Base-by-base conservation (phyloP, 768 basidiomycete genomes). In the Hydnomerulius pinastri region DNA sequence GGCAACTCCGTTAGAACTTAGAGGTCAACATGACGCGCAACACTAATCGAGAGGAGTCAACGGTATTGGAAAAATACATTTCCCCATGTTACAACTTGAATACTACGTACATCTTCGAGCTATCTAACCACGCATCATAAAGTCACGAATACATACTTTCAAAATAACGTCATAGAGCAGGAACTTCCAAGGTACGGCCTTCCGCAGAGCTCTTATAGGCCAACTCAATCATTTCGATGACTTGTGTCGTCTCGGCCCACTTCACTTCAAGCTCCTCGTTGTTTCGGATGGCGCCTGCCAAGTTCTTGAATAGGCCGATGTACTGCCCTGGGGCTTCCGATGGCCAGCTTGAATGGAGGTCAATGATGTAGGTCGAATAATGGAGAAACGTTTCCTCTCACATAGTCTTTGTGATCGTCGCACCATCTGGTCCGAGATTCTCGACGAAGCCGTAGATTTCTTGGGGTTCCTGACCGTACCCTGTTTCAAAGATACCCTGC, bases 211-310 rank as follows among this genome's bases (percentile, higher is more conserved):
- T 87, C 67, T 78, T 67, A 62, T 81, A 74, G 7, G 86, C 88
- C 9, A 88, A 72, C 68, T 92, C 88, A 58, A 92, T 81, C 63
- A 94, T 76, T 70, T 87, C 80, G 55, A 94, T 82, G 8, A 88
- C 86, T 6, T 76, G 68, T 8, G 80, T 79, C 0, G 87, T 83
- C 63, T 92, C 83, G 57, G 82, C 80, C 78, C 89, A 91, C 65
- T 82, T 88, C 37, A 93, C 81, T 6, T 73, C 75, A 29, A 75
- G 76, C 43, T 79, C 76, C 6, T 72, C 76, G 4, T 76, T 76
- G 21, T 77, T 66, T 27, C 82, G 73, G 48, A 92, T 86, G 6
- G 78, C 79, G 21, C 72, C 77, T 10, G 81, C 87, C 18, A 90
- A 68, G 57, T 90, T 86, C 50, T 72, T 77, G 74, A 83, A 90